Evolutionary conservation across 2,329 filamentous ascomycete species (phyloP).

Genomic region (Cladophialophora chaetospira): DNA sequence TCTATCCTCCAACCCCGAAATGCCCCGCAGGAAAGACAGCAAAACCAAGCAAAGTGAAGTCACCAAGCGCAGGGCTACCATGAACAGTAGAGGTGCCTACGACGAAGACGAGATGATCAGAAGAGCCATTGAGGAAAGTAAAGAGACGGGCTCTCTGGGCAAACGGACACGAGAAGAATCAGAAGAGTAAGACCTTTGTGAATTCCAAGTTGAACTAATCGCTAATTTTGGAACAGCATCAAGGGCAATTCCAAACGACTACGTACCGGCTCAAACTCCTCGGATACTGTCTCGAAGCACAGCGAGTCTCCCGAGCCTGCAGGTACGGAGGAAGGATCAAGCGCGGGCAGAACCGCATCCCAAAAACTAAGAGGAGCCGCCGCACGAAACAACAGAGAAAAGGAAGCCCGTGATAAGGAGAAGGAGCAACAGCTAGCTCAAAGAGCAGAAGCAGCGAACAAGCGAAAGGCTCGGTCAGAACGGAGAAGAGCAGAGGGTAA

Average conservation of each 20-base stretch:
- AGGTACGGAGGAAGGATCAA: conserved; percentile 62
- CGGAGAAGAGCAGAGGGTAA: conserved; percentile 78
- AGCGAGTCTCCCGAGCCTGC: conserved; percentile 47
- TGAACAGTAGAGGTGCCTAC: conserved; percentile 96
- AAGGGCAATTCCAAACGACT: conserved; percentile 75
- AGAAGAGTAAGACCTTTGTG: conserved; percentile 73
- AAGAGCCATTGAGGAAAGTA: conserved; percentile 92
- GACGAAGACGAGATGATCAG: conserved; percentile 90
- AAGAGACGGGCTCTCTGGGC: conserved; percentile 64
- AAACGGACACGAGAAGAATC: conserved; percentile 90
- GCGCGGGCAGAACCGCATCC: conserved; percentile 46
- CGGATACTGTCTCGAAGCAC: conserved; percentile 57
- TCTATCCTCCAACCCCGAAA: conserved; percentile 45
- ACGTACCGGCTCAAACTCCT: conserved; percentile 76
- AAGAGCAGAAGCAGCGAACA: conserved; percentile 72
- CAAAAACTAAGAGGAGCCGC: conserved; percentile 58
- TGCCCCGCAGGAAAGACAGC: conserved; percentile 46
- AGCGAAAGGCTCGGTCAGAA: conserved; percentile 80
- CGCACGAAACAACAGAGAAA: conserved; percentile 56
- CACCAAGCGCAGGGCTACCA: conserved; percentile 87
- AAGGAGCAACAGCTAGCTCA: conserved; percentile 72
- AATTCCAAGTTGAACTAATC: not conserved
- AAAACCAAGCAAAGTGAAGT: conserved; percentile 57
- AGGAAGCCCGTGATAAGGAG: conserved; percentile 49
- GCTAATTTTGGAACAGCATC: conserved; percentile 55